Evolutionary conservation across 495 filamentous ascomycete genomes (phyloP), one percentile per base, ranked within the genome.

Genomic region (Xylaria longipes): DNA sequence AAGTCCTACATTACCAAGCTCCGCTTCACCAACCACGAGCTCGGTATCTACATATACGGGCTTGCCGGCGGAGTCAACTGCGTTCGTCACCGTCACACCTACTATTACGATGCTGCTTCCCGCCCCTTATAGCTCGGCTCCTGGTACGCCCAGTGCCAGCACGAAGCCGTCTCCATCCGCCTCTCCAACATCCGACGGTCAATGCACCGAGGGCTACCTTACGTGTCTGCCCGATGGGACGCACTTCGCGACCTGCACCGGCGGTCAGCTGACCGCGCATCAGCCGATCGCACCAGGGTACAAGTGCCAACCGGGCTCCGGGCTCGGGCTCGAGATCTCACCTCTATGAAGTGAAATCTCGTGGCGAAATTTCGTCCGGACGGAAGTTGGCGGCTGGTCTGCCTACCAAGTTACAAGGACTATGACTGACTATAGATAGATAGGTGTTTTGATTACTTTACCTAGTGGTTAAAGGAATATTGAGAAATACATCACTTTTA

Each of bases 241-340:
- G 35, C 72, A 75, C 33, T 76, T 78, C 41, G 74, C 76, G 20
- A 75, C 67, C 29, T 76, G 74, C 41, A 76, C 72, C 8, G 74
- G 74, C n/a, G 72, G 76, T 22, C 61, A 71, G 31, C 31, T 76
- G 29, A 76, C 72, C 3, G 11, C 22, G 12, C 66, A 71, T 3
- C 76, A 76, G 33, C 72, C 71, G 20, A 69, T 75, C 14, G 66
- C 74, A 29, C 71, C 66, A 5, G 74, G 74, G 7, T 76, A 73
- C 54, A 76, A 74, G 57, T 78, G 76, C 50, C 46, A 27, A n/a
- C 68, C 69, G 2, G 76, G 76, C 25, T 68, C 70, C 27, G 74
- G 71, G 7, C 17, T 73, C 46, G 74, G 72, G 4, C 66, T 78
- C 7, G 71, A 73, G 25, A 75, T 76, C 35, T 70, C 41, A 14